Conservation (phyloP, 164 flowering plant genomes). For the Saururus chinensis region DNA sequence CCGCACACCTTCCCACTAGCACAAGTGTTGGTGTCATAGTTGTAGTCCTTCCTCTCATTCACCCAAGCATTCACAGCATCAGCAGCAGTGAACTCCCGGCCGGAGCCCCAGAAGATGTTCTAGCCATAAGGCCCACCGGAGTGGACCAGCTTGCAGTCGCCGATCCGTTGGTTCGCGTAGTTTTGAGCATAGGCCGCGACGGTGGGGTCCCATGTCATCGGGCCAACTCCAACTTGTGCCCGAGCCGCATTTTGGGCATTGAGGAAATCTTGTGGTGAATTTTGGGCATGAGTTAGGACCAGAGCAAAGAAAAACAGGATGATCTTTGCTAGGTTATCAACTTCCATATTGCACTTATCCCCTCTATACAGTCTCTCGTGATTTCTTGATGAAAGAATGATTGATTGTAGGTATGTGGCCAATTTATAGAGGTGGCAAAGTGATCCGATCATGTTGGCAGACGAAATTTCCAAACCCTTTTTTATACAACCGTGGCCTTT, state of each 20-base stretch:
- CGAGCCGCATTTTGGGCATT: not conserved
- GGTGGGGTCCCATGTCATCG: not conserved
- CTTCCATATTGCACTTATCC: no score
- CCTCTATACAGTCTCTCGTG: no score
- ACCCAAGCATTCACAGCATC: slow-evolving; percentile 3
- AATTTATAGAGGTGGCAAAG: no score
- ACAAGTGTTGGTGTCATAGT: slow-evolving; percentile 8
- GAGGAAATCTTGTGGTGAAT: slow-evolving; percentile 1
- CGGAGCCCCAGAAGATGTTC: slow-evolving; percentile 32
- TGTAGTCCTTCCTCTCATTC: not conserved
- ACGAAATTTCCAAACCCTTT: no score
- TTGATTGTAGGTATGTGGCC: no score
- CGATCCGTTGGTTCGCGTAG: slow-evolving; percentile 13
- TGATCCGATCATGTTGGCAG: no score
- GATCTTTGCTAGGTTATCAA: no score
- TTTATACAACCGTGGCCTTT: no score
- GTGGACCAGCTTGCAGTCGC: slow-evolving; percentile 31
- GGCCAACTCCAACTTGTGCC: not conserved
- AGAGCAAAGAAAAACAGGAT: not conserved
- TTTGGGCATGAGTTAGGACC: not conserved
- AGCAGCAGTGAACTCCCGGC: not conserved
- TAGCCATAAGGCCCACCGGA: slow-evolving; percentile 30
- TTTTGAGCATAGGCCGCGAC: slow-evolving; percentile 16
- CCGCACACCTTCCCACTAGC: slow-evolving; percentile 25
- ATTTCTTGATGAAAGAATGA: no score